Evolutionary conservation across 768 basidiomycete species (phyloP), one percentile per base, ranked within the genome.

Genomic region (Erythrobasidium yunnanense): DNA sequence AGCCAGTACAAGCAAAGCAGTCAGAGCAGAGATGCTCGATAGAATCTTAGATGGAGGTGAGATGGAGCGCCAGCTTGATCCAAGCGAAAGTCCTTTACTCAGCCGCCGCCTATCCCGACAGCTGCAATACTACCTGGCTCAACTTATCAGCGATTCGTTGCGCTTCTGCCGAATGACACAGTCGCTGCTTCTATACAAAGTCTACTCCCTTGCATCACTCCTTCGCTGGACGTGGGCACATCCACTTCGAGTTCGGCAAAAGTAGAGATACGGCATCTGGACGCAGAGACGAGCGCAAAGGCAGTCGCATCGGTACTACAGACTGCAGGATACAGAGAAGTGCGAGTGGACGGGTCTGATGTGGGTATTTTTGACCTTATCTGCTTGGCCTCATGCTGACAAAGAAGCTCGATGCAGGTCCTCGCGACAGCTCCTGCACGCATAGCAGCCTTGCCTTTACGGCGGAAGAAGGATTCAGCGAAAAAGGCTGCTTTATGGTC

Each of bases 401-500:
- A 27, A 30, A 20, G 23, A n/a, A 27, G 50, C 50, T 52, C 8
- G 15, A 52, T 52, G 20, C 35, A 58, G 60, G 60, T 63, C 20
- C 46, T 63, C 32, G 60, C 60, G 47, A 63, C 46, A 7, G 60
- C 60, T 20, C 60, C 60, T 3, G 60, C 60, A 32, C 32, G 27
- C 20, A 51, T 49, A 50, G 50, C 60, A 3, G 60, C 60, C 52
- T 22, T 63, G 15, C 60, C 60, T 7, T 30, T 63, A 13, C 60
- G 60, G 30, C 60, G 60, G 47, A 63, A 63, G 60, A 63, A 63
- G 49, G 49, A 50, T 38, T 25, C 47, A 20, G 30, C 29, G 25
- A 29, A 46, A 2, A 8, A 32, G 27, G 49, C 60, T 49, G 49
- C 67, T 20, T 80, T 96, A 34, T 95, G 92, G 92, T 80, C 88